Conservation (phyloP, 257 asterid species). For the Paraleonurus japonicus region DNA sequence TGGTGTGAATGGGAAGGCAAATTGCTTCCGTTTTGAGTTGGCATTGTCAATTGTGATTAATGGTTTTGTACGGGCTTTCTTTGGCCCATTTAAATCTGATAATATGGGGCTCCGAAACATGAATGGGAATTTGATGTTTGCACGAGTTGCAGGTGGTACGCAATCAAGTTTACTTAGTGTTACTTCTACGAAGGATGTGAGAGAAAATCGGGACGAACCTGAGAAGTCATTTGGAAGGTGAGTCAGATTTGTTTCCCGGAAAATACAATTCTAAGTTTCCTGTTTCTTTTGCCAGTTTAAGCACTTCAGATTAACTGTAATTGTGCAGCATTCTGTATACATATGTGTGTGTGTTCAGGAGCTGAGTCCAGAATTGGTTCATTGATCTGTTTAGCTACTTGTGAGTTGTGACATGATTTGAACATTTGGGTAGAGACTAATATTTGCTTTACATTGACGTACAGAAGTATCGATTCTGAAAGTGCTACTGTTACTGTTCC, state of each 20-base stretch:
- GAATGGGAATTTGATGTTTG: conserved; percentile 68
- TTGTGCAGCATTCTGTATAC: not conserved
- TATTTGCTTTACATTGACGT: conserved; percentile 14
- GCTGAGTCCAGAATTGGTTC: not conserved
- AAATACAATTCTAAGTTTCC: not conserved
- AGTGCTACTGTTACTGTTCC: conserved; percentile 80
- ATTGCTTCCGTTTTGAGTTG: conserved; percentile 52
- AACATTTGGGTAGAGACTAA: conserved; percentile 9
- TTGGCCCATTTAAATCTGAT: conserved; percentile 47
- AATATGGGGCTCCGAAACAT: conserved; percentile 45
- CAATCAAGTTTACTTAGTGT: conserved; percentile 58
- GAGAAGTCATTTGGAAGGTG: not conserved
- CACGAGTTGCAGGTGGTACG: conserved; percentile 66
- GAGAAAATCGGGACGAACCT: conserved; percentile 29
- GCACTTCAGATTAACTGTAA: not conserved
- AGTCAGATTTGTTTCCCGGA: not conserved
- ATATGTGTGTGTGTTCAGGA: not conserved
- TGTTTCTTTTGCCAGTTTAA: not conserved
- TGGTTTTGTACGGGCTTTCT: conserved; percentile 60
- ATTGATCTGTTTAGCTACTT: not conserved
- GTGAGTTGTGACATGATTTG: not conserved
- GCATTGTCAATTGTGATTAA: conserved; percentile 56
- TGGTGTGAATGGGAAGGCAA: conserved; percentile 35
- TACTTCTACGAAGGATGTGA: conserved; percentile 24
- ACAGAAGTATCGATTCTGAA: conserved; percentile 79